Base-by-base conservation (phyloP, 2,329 filamentous ascomycete genomes). In the Plenodomus tracheiphilus region DNA sequence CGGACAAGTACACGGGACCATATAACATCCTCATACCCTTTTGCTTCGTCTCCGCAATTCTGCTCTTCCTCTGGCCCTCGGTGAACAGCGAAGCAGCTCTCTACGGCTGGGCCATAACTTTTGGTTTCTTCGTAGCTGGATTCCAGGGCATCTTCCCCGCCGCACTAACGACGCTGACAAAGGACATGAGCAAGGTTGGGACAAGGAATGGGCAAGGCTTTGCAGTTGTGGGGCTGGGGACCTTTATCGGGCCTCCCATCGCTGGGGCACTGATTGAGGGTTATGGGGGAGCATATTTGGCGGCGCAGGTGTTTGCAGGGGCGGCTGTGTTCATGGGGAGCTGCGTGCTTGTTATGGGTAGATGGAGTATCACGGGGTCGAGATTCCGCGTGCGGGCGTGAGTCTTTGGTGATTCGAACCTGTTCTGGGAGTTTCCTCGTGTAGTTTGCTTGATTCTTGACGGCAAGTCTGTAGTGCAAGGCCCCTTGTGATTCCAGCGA, bases 1-100 rank as follows among this genome's bases (percentile, higher is more conserved):
- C 82, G 0, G 82, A 85, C 62, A 74, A 69, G 6, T 70, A 56
- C 43, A 68, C 81, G 2, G 84, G 84, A 0, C 76, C 81, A 0
- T 71, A 85, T 40, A 85, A 85, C 57, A 75, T 77, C 1, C 74
- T 83, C 20, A 76, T 83, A n/a, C 76, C 82, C 0, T 76, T 78
- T 41, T 74, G 73, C 2, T 63, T 78, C 10, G 49, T 76, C 3
- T 73, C 80, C 2, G 74, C 75, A 1, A 64, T 79, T 13, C 70
- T 82, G 49, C 67, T 83, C 28, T 84, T 79, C 56, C 76, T 75
- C 43, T 87, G 85, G 85, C 76, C 78, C 2, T 78, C 75, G 0
- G 80, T 86, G 1, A 51, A 65, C 8, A 67, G 61, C 2, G 46
- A 61, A 9, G 53, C 59, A 7, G 69, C 71, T 0, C 52, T 81